Evolutionary conservation across 2,329 filamentous ascomycete genomes (phyloP), one percentile per base, ranked within the genome.

Genomic region (Celoporthe dispersa): DNA sequence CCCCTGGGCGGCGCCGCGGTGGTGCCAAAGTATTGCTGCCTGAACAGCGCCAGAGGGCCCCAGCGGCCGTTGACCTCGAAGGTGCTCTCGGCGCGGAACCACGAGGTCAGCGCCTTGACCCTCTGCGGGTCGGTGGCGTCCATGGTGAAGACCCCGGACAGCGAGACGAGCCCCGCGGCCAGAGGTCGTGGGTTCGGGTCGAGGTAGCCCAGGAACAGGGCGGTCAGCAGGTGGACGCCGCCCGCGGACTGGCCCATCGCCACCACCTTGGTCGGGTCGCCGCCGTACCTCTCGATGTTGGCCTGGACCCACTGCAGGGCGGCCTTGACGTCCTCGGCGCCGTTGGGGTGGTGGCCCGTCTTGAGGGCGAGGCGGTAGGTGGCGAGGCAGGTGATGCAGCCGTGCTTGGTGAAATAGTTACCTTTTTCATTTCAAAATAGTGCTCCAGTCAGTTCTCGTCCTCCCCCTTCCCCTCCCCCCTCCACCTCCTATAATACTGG

Each of bases 361-460:
- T 72, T 70, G 28, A 74, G 48, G 1, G 70, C 70, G 28, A 74
- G 68, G 60, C 72, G 71, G 60, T 77, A 76, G 12, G 70, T 78
- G 48, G 71, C 66, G 1, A 73, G 73, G 69, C 74, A 75, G 62
- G 75, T 75, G 70, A 77, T 71, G 67, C 69, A 73, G 60, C 67
- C 74, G 69, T 77, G 74, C 31, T 69, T 75, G 63, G 70, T 70
- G n/a, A 75, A 75, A 64, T 70, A 73, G 1, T 74, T 75, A 12
- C 76, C 75, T 73, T 72, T 60, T 44, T 22, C 1, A 35, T 33
- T 19, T 35, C 3, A 61, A n/a, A 8, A 61, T 37, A 0, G 12
- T 19, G 14, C 8, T 19, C 8, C 35, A 19, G 2, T n/a, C 8
- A n/a, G 19, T 37, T 19, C 7, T 14, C 53, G 14, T 25, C 3